Evolutionary conservation across 805 yeast species (phyloP), one percentile per base, ranked within the genome.

Genomic region (Wickerhamiella qilinensis): DNA sequence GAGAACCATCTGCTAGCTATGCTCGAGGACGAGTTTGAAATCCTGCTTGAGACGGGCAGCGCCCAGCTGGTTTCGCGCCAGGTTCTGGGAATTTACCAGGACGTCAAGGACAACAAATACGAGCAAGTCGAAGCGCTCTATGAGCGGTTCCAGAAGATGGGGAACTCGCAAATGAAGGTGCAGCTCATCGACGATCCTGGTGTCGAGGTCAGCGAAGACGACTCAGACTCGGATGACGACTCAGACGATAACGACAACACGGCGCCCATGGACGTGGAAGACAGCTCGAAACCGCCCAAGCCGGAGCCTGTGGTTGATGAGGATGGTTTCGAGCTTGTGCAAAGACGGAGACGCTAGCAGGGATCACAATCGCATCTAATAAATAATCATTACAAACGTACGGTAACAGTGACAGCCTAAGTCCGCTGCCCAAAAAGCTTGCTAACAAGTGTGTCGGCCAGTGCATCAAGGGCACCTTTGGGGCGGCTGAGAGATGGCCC

Each of bases 11-110:
- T 91, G 43, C 63, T 80, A 37, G 79, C 80, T 53, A 91, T 93
- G 20, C 83, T 91, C 95, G 75, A 76, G 43, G 98, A 88, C 59
- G 99, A 91, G 57, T 91, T 88, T 52, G 96, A 84, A 42, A 79
- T 78, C 7, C 69, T 74, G 33, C 73, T 91, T 32, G 96, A 91
- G 51, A 94, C 88, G 54, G 94, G 83, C 48, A 75, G 93, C 8
- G 88, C 94, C 0, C 65, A 77, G 39, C 71, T 72, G 6, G 71
- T 83, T 24, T 93, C 88, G 3, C 73, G 68, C 35, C 66, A 68
- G 41, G 68, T 91, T 17, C 56, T 85, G 39, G 67, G 70, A 38
- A 53, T 75, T 16, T 88, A 83, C 60, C 69, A 69, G 45, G 75
- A 81, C 38, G 79, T 85, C 46, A 56, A 60, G 2, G 60, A 59